These are phyloP conservation scores for Pseudogymnoascus sp. DNA, from an alignment of 2,329 filamentous ascomycete genomes.

Conservation along the genomic window DNA sequence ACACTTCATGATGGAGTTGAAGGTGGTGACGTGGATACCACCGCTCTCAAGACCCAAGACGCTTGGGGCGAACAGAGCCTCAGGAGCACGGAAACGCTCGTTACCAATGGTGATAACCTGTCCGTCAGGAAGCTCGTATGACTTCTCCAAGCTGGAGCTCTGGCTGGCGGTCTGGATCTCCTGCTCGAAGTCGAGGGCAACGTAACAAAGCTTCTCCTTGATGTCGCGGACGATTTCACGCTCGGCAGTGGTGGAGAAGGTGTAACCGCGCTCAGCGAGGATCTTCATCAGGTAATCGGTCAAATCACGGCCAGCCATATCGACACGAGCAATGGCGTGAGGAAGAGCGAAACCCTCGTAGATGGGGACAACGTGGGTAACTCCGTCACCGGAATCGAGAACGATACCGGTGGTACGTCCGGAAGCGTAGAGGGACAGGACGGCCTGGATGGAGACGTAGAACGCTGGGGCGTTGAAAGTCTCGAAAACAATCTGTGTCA, in stretches of 20 bases:
- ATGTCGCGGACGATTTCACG: slow-evolving; percentile 99
- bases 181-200: slow-evolving; percentile 99
- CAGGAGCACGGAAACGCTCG: slow-evolving; percentile 99
- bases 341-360: slow-evolving; percentile 99
- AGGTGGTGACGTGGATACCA: slow-evolving; percentile 98
- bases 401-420: slow-evolving; percentile 99
- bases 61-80: slow-evolving; percentile 98
- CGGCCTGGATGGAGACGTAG: slow-evolving; percentile 99
- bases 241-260: slow-evolving; percentile 99
- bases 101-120: slow-evolving; percentile 99
- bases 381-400: slow-evolving; percentile 99
- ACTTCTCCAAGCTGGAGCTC: slow-evolving; percentile 99
- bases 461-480: slow-evolving; percentile 99
- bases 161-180: slow-evolving; percentile 99
- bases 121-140: slow-evolving; percentile 98
- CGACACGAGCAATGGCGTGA: slow-evolving; percentile 99
- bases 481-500: slow-evolving; percentile 99
- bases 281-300: slow-evolving; percentile 99
- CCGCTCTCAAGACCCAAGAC: slow-evolving; percentile 97
- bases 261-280: slow-evolving; percentile 97
- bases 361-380: slow-evolving; percentile 99
- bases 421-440: slow-evolving; percentile 97
- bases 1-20: slow-evolving; percentile 99
- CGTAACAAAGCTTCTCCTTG: slow-evolving; percentile 99
- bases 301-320: slow-evolving; percentile 99